Evolutionary conservation across 352 stramenopile genomes (phyloP), one percentile per base, ranked within the genome.

Genomic region (Phytophthora citrophthora): DNA sequence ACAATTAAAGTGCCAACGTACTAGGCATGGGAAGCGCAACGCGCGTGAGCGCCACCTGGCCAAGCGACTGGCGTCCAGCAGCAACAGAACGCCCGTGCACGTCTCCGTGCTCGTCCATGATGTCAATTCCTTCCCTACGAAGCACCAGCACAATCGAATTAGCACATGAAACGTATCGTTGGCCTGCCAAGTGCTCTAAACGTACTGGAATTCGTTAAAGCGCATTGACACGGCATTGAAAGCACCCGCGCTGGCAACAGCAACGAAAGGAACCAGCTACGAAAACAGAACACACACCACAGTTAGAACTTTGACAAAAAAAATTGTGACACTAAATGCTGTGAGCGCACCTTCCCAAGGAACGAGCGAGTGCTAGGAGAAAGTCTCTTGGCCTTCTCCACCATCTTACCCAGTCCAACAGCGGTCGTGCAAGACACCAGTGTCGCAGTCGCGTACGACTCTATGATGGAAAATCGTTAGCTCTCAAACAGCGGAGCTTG

Each of bases 191-290:
- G 12, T 34, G 29, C 29, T 34, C 29, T 11, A 34, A 34, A 34
- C 83, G 54, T 77, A 94, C 86, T 79, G 77, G 61, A 88, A 87
- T 70, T 96, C 89, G 46, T 91, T 93, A 51, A 91, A 88, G n/a
- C 89, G 83, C 84, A 94, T 94, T 0, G 86, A 92, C n/a, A 94
- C 87, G 15, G 84, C 87, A 57, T 96, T 95, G 62, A 93, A 93
- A 11, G 81, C 86, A 63, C 89, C 89, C 16, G 89, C 89, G 31
- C 82, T 91, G 0, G 84, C 86, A 1, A 96, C 89, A 16, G 89
- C 87, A 26, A 95, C 66, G 57, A 94, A 96, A 13, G 89, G 89
- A 29, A 96, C 86, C 24, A 83, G 93, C 86, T 95, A 64, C 9
- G n/a, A 61, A n/a, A 53, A 26, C 13, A 24, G 38, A 45, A 36